phyloP scores from a whole-genome alignment of 2,329 filamentous ascomycete species.

The Fusarium nygamai region DNA sequence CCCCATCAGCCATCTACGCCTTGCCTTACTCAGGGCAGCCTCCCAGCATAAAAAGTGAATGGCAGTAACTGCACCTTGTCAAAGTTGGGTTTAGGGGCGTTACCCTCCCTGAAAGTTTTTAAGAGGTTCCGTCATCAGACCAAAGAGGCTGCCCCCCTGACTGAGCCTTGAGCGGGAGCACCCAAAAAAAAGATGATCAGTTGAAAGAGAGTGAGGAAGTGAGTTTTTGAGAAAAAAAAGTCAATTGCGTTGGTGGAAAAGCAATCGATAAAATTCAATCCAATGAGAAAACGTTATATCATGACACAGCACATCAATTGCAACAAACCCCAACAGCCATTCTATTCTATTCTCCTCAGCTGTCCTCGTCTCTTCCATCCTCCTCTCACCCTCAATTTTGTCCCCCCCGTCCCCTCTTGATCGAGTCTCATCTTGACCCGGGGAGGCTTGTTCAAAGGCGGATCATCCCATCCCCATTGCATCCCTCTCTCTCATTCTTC shows the following conservation, averaged over 20 bases:
- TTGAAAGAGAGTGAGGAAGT: background rate
- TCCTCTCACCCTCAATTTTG: conserved; percentile 19
- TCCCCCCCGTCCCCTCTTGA: conserved; percentile 5
- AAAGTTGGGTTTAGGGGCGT: conserved; percentile 14
- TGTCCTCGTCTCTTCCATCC: background rate
- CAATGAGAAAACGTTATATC: background rate
- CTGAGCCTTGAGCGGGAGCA: background rate
- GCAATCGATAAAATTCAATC: background rate
- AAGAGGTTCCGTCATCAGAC: conserved; percentile 32
- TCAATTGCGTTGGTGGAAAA: conserved; percentile 1
- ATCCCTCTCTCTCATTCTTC: background rate
- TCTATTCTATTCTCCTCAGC: background rate
- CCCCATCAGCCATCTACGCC: background rate
- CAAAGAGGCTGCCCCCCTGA: background rate
- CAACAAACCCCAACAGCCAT: background rate
- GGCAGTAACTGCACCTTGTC: conserved; percentile 4
- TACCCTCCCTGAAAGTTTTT: conserved; percentile 13
- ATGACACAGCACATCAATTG: background rate
- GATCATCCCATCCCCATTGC: conserved; percentile 21
- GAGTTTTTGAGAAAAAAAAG: background rate
- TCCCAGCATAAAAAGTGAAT: background rate
- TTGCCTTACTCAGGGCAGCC: conserved; percentile 19
- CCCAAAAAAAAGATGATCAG: background rate
- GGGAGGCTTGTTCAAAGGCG: conserved; percentile 29
- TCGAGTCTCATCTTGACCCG: conserved; percentile 33